A percentile compares a stretch with the other conserved stretches of the same genome.
These are phyloP conservation scores for Yamadazyma phyllophila DNA, from an alignment of 805 yeast genomes.

Conservation along the genomic window DNA sequence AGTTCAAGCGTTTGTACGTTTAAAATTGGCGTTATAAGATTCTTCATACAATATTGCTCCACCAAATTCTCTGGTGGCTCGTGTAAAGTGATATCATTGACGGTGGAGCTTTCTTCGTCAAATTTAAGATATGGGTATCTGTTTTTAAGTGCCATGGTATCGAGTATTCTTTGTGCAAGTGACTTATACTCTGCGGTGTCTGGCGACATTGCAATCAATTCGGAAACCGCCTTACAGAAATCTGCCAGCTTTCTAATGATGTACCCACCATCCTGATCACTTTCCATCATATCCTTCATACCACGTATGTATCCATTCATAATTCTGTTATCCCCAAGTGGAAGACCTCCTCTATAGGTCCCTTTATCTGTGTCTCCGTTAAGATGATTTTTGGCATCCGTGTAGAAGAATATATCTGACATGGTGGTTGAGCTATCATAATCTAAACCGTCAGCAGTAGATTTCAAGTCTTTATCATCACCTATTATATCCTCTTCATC, in stretches of 20 bases:
- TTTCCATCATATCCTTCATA: slow-evolving; percentile 1
- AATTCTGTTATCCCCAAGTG: neutral
- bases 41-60: slow-evolving; percentile 16
- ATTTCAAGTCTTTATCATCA: neutral
- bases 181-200: slow-evolving; percentile 1
- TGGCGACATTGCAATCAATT: neutral
- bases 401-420: neutral
- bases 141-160: slow-evolving; percentile 1
- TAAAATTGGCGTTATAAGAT: slow-evolving; percentile 29
- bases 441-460: neutral
- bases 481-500: neutral
- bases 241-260: neutral
- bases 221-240: neutral
- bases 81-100: neutral
- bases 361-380: slow-evolving; percentile 1
- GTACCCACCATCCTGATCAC: slow-evolving; percentile 1
- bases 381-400: neutral
- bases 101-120: neutral
- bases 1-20: slow-evolving; percentile 48
- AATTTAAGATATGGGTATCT: neutral
- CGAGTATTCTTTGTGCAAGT: slow-evolving; percentile 3
- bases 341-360: neutral
- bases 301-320: neutral
- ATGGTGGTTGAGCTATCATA: slow-evolving; percentile 1
- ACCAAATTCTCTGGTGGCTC: slow-evolving; percentile 1